These are phyloP conservation scores for Naganishia sp. DNA, from an alignment of 1,284 basidiomycete genomes.

Conservation along the genomic window DNA sequence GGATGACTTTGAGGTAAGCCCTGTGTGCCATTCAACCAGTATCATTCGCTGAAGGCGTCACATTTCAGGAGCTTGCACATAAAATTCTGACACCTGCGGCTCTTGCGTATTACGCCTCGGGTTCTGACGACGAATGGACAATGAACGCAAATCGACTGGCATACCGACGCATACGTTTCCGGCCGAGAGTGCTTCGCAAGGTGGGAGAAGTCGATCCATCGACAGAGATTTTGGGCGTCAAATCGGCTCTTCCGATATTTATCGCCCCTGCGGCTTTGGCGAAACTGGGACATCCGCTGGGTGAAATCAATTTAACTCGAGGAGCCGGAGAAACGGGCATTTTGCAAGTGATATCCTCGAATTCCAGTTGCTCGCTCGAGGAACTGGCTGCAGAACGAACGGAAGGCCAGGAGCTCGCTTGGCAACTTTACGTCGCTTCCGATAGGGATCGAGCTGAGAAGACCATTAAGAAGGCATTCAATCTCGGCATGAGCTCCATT, in stretches of 20 bases:
- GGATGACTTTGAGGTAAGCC: conserved; percentile 46
- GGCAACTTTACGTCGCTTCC: conserved; percentile 47
- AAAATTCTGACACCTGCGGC: conserved; percentile 70
- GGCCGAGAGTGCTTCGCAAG: conserved; percentile 72
- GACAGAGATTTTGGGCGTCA: conserved; percentile 73
- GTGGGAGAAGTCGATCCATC: conserved; percentile 70
- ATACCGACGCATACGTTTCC: conserved; percentile 78
- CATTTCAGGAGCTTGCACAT: conserved; percentile 62
- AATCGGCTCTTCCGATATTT: conserved; percentile 76
- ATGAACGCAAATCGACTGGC: conserved; percentile 67
- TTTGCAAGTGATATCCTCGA: conserved; percentile 55
- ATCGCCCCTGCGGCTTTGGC: conserved; percentile 68
- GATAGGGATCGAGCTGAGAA: conserved; percentile 48
- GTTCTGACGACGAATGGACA: conserved; percentile 73
- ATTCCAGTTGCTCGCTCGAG: conserved; percentile 54
- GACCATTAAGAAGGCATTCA: conserved; percentile 50
- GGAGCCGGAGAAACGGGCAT: conserved; percentile 52
- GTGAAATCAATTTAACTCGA: conserved; percentile 56
- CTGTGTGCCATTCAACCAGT: not conserved
- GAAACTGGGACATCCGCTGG: conserved; percentile 44
- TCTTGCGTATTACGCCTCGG: conserved; percentile 77
- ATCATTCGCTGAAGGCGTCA: conserved; percentile 3
- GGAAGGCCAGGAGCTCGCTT: conserved; percentile 43
- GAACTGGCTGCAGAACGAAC: conserved; percentile 54
- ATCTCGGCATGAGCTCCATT: conserved; percentile 51